phyloP scores from a whole-genome alignment of 148 eudicot species.

The Chenopodium formosanum region DNA sequence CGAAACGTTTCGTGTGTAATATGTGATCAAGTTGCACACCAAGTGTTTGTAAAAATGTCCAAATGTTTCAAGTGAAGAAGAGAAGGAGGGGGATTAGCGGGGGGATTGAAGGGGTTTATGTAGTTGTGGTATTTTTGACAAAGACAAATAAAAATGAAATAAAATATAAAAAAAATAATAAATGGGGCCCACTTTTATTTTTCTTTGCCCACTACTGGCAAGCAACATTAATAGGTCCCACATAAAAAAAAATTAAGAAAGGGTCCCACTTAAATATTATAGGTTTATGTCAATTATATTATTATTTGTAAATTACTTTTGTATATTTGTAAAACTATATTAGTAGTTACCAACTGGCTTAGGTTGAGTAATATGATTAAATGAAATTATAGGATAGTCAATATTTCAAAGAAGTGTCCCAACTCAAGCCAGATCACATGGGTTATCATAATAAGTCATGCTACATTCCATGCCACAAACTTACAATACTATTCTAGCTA shows the following conservation, averaged over 20 bases:
- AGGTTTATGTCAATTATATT: background rate
- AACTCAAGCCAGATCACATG: conserved; percentile 28
- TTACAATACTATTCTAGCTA: conserved; percentile 7
- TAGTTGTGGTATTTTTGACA: conserved; percentile 28
- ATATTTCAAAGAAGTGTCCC: conserved; percentile 24
- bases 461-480: conserved; percentile 21
- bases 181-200: conserved; percentile 9
- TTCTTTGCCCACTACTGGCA: conserved; percentile 33
- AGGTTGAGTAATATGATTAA: background rate
- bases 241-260: background rate
- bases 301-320: background rate
- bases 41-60: conserved; percentile 26
- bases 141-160: conserved; percentile 6
- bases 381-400: conserved; percentile 16
- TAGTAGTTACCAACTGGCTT: conserved; percentile 26
- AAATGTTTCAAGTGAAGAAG: conserved; percentile 9
- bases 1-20: background rate
- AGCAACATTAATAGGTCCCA: conserved; percentile 32
- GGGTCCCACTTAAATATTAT: conserved; percentile 4
- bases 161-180: too few species aligned
- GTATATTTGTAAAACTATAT: conserved; percentile 6
- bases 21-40: background rate
- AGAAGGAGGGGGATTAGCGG: conserved; percentile 10
- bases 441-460: conserved; percentile 25
- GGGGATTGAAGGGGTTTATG: conserved; percentile 33